Evolutionary conservation across 1,284 basidiomycete genomes (phyloP).

Genomic region (Boletus semigastroideus): DNA sequence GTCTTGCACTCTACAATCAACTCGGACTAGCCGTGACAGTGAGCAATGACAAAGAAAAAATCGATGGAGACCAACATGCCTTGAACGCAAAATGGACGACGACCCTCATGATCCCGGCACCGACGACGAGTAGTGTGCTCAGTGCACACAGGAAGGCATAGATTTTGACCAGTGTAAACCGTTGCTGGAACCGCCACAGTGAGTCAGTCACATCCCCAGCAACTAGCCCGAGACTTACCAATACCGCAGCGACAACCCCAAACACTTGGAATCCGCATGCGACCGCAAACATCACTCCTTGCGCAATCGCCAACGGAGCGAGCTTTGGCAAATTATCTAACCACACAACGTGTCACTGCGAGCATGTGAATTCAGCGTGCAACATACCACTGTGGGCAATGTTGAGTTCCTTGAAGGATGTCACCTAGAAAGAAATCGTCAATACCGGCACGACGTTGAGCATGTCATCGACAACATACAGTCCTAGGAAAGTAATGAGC

Average conservation of each 20-base stretch:
- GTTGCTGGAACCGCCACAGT: constrained; percentile 49
- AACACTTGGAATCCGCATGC: constrained; percentile 57
- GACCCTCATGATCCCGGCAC: constrained; percentile 53
- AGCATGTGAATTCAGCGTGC: constrained; percentile 6
- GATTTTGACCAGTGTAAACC: constrained; percentile 49
- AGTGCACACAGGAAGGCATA: constrained; percentile 56
- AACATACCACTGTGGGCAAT: constrained; percentile 48
- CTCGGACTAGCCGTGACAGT: constrained; percentile 33
- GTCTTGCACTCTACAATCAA: constrained; percentile 26
- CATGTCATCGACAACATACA: constrained; percentile 38
- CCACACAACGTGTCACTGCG: not conserved
- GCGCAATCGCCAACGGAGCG: constrained; percentile 56
- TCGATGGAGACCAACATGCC: constrained; percentile 33
- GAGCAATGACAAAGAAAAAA: constrained; percentile 1
- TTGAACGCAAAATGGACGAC: constrained; percentile 70
- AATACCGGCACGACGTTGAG: not conserved
- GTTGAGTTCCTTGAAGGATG: constrained; percentile 54
- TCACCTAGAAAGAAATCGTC: constrained; percentile 42
- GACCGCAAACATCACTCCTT: constrained; percentile 55
- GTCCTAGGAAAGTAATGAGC: constrained; percentile 38
- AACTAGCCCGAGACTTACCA: constrained; percentile 44
- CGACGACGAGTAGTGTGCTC: constrained; percentile 52
- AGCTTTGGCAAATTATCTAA: constrained; percentile 50
- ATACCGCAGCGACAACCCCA: constrained; percentile 51
- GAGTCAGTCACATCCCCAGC: not conserved